Evolutionary conservation across 306 rosid species (phyloP), one percentile per base, ranked within the genome.

Genomic region (Sicyos edulis): DNA sequence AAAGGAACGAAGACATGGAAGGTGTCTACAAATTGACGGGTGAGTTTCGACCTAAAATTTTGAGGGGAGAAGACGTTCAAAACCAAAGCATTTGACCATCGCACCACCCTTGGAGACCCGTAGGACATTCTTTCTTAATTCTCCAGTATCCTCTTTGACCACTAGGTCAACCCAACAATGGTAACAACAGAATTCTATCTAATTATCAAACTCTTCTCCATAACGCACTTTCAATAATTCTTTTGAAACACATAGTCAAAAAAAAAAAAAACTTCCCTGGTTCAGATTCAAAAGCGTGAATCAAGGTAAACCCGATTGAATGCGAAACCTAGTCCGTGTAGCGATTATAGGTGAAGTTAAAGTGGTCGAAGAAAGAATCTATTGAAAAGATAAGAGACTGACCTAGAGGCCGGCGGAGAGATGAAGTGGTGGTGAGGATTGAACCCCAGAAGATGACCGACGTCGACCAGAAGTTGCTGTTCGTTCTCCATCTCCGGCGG

Each of bases 381-480:
- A 2, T 6, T 22, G 64, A 21, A 17, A 20, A 61, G 49, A 2
- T 21, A 61, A 32, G 11, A 7, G 24, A 71, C 55, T 0, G 67
- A 88, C 88, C 86, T 85, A 26, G 85, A 82, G n/a, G 86, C 78
- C 22, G 81, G 78, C 1, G 58, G 71, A 32, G 92, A 82, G 64
- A 88, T 78, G 63, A 84, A 82, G 7, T 54, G 37, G 53, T 83
- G 83, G 65, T 85, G 82, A 74, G 88, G 76, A 37, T 90, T 79
- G 60, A 80, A 87, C 4, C 89, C 93, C 90, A 78, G 70, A 47
- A 92, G 96, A 67, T 85, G 78, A 12, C 98, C 96, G 4, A 92
- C 83, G 86, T 90, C 96, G 21, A 92, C 59, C 72, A 84, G 87
- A 20, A 74, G 68, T 67, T 73, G 37, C 37, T 3, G 76, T 1